Evolutionary conservation across 148 eudicot genomes (phyloP), one percentile per base, ranked within the genome.

Genomic region (Rheum nobile): DNA sequence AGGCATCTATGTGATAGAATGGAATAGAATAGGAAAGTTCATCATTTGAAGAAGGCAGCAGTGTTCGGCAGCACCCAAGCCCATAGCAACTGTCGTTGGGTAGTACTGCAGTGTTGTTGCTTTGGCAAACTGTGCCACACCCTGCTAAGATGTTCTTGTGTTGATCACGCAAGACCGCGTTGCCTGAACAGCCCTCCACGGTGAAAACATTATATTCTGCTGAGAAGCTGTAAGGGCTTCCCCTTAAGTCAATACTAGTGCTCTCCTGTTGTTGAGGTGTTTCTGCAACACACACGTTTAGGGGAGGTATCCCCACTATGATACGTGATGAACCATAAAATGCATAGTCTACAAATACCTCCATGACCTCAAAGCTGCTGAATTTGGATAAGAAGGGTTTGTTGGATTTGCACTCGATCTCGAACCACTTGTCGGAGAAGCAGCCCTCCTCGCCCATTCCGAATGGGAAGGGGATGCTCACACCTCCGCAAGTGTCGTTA

Each of bases 401-500:
- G n/a, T 4, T 46, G 52, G 12, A n/a, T 12, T 34, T 68, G 21
- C 72, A 68, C 22, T 21, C 39, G 21, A 68, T 68, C 41, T 37
- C 72, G 4, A 34, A 68, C 72, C 72, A 68, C 4, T 37, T 1
- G 10, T 29, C 28, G 31, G 17, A 26, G 28, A 22, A 68, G 44
- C 72, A 68, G 11, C 22, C 22, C 3, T n/a, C 22, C 3, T 22
- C 13, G 16, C 72, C 72, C 21, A 68, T 68, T 5, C 72, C 72
- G 17, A 68, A 35, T 37, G 72, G 72, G 44, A 17, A 68, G 0
- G 72, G 72, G 21, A 68, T 68, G 9, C 5, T 68, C 11, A 68
- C 72, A n/a, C 17, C 35, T 37, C 46, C 46, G 5, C 72, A 68
- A 8, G 10, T 21, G 32, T 75, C 68, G 74, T 74, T 16, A 77